These are phyloP conservation scores for Paramecium octaurelia DNA, from an alignment of 73 alveolate genomes.

Conservation along the genomic window DNA sequence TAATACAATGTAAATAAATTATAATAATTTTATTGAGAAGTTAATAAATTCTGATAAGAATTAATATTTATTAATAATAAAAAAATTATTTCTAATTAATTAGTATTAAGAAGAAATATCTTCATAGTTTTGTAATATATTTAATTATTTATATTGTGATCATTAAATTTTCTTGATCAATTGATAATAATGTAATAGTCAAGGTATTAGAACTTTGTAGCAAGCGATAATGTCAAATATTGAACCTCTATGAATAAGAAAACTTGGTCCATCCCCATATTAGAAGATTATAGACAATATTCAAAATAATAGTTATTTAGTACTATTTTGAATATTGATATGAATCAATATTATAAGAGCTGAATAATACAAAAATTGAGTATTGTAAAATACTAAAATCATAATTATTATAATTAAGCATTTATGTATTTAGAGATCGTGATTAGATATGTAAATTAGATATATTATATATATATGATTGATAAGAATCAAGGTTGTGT, in stretches of 20 bases:
- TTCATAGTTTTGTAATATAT: neutral
- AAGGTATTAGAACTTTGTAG: neutral
- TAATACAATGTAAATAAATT: too few relatives aligned
- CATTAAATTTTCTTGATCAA: too few relatives aligned
- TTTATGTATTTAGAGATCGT: neutral
- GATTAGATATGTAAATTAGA: neutral
- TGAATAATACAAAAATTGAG: neutral
- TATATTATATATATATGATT: neutral
- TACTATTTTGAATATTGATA: neutral
- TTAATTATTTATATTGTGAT: too few relatives aligned
- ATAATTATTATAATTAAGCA: neutral
- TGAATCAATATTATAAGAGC: neutral
- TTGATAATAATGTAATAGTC: neutral
- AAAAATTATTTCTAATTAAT: too few relatives aligned
- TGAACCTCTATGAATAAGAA: neutral
- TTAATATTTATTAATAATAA: too few relatives aligned
- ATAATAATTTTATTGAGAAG: too few relatives aligned
- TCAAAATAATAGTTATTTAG: neutral
- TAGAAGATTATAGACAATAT: neutral
- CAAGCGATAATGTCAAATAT: neutral
- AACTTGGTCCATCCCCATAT: neutral
- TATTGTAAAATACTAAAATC: neutral
- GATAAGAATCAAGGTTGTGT: neutral
- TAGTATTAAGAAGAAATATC: neutral
- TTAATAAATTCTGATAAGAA: too few relatives aligned